These are phyloP conservation scores for Irpex sp. DNA, from an alignment of 1,284 basidiomycete species.

Conservation along the genomic window DNA sequence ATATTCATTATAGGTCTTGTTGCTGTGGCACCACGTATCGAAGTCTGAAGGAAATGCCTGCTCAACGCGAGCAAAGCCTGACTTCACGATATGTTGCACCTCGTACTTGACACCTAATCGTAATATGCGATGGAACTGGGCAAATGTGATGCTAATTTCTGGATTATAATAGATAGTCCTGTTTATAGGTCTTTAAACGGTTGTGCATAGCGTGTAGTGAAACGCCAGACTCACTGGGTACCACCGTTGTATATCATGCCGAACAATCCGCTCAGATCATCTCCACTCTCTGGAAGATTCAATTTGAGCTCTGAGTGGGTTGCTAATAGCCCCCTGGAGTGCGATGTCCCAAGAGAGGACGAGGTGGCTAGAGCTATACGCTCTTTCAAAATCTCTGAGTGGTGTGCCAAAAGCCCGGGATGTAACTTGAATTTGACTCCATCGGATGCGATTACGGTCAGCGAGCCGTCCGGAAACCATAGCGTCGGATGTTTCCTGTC, in stretches of 20 bases:
- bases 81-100: background rate
- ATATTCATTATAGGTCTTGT: background rate
- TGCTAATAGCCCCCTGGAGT: no score
- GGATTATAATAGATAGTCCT: background rate
- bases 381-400: background rate
- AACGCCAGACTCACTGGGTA: background rate
- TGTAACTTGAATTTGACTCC: background rate
- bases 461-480: background rate
- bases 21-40: background rate
- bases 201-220: background rate
- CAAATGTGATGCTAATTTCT: background rate
- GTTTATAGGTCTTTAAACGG: background rate
- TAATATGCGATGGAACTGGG: background rate
- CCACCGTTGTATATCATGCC: background rate
- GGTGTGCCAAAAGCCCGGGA: background rate
- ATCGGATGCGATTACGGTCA: background rate
- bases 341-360: no score
- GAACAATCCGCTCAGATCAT: constrained; percentile 2
- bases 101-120: background rate
- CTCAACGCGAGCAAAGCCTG: background rate
- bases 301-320: background rate
- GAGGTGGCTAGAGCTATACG: background rate
- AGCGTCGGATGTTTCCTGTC: background rate
- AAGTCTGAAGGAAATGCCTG: background rate
- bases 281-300: background rate